phyloP scores from a whole-genome alignment of 1,139 yeast species.

The Arxiozyma bovina region DNA sequence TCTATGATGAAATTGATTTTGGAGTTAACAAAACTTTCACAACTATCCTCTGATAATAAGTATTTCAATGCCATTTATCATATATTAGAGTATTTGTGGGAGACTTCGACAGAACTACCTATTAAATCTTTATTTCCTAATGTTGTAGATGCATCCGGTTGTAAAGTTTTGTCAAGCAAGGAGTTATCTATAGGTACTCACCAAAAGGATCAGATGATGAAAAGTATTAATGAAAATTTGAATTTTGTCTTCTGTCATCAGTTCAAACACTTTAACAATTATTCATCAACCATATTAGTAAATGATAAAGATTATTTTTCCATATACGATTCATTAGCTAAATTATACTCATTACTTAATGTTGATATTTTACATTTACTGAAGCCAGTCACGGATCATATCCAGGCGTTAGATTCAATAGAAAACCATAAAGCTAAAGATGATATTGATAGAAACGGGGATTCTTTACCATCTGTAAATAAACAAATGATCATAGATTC shows the following conservation, averaged over 20 bases:
- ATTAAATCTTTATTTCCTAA: slow-evolving; percentile 39
- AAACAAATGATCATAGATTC: slow-evolving; percentile 15
- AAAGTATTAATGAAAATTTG: slow-evolving; percentile 26
- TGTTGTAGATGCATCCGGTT: slow-evolving; percentile 43
- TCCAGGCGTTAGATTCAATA: background rate
- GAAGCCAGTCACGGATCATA: background rate
- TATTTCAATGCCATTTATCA: slow-evolving; percentile 41
- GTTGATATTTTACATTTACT: slow-evolving; percentile 6
- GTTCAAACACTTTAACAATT: slow-evolving; percentile 16
- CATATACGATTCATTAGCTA: slow-evolving; percentile 54
- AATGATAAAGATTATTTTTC: slow-evolving; percentile 30
- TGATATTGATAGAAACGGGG: background rate
- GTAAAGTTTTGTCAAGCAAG: slow-evolving; percentile 29
- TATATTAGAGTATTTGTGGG: slow-evolving; percentile 35
- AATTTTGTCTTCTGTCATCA: slow-evolving; percentile 28
- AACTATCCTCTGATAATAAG: slow-evolving; percentile 50
- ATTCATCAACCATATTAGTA: slow-evolving; percentile 6
- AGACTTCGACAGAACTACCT: slow-evolving; percentile 30
- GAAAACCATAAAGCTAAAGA: background rate
- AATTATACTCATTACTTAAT: slow-evolving; percentile 7
- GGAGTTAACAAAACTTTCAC: slow-evolving; percentile 61
- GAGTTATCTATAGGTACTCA: slow-evolving; percentile 30
- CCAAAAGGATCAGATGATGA: slow-evolving; percentile 29
- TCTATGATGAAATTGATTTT: slow-evolving; percentile 61
- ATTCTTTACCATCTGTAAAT: background rate